Conservation (phyloP, 805 yeast species). For the Candida quercuum region DNA sequence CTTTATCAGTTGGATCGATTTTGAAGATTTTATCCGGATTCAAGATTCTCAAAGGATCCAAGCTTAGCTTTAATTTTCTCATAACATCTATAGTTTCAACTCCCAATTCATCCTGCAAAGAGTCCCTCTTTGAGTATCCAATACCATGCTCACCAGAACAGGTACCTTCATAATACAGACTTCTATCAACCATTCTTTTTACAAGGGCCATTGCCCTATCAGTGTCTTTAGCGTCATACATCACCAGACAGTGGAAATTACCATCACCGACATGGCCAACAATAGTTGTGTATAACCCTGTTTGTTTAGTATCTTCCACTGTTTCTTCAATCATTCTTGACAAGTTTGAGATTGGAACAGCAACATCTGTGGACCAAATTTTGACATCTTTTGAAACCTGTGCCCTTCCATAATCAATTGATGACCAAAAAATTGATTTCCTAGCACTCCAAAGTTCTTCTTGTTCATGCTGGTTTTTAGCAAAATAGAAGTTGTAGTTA, state of each 20-base stretch:
- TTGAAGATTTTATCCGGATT: slow-evolving; percentile 71
- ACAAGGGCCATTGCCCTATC: slow-evolving; percentile 42
- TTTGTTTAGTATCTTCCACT: slow-evolving; percentile 48
- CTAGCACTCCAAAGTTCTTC: slow-evolving; percentile 71
- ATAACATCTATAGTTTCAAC: slow-evolving; percentile 57
- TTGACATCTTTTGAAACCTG: slow-evolving; percentile 39
- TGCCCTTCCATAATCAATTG: slow-evolving; percentile 56
- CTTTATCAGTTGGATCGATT: slow-evolving; percentile 49
- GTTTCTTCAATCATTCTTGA: slow-evolving; percentile 56
- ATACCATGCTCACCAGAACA: slow-evolving; percentile 84
- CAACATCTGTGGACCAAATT: slow-evolving; percentile 72
- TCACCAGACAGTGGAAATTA: slow-evolving; percentile 62
- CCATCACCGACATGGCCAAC: slow-evolving; percentile 84
- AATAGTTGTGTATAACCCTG: slow-evolving; percentile 49
- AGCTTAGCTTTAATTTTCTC: slow-evolving; percentile 63
- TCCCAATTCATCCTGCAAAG: slow-evolving; percentile 57
- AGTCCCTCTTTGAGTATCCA: slow-evolving; percentile 65
- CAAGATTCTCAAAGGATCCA: slow-evolving; percentile 65
- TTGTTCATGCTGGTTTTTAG: slow-evolving; percentile 50
- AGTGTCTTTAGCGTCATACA: slow-evolving; percentile 46
- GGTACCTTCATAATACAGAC: slow-evolving; percentile 68
- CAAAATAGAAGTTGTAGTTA: slow-evolving; percentile 51
- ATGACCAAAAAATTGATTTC: slow-evolving; percentile 65
- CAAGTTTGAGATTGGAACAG: slow-evolving; percentile 66
- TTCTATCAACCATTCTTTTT: slow-evolving; percentile 56